A percentile compares a stretch with the other conserved stretches of the same genome.
Evolutionary conservation across 371 early-diverging fungal species (phyloP).

Genomic region (Mortierella sp.): DNA sequence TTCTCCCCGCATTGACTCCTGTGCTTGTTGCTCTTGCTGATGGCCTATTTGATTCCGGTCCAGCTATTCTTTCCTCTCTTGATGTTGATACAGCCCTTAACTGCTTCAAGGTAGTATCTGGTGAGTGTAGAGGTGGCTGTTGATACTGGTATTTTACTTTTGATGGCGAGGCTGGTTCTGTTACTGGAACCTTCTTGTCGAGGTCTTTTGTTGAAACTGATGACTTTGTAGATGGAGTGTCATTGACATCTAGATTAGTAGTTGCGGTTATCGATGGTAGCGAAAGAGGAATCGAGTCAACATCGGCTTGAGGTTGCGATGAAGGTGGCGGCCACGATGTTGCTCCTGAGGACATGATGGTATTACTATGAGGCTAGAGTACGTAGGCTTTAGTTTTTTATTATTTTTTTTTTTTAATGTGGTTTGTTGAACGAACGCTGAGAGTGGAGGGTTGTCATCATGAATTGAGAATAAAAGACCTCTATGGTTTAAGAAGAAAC

Average conservation of each 20-base stretch:
- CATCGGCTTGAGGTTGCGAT: conserved; percentile 17
- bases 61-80: not conserved
- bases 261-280: not conserved
- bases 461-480: too few species aligned
- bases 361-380: too few species aligned
- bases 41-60: not conserved
- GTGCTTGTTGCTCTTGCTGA: conserved; percentile 11
- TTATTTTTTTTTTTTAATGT: too few species aligned
- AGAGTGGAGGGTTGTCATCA: too few species aligned
- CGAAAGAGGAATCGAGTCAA: conserved; percentile 10
- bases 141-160: not conserved
- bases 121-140: not conserved
- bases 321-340: conserved; percentile 23
- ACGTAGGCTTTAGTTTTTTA: too few species aligned
- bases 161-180: not conserved
- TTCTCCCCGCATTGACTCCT: too few species aligned
- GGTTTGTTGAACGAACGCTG: too few species aligned
- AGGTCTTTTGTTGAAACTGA: too few species aligned
- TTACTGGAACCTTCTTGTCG: not conserved
- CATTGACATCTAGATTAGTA: not conserved
- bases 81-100: too few species aligned
- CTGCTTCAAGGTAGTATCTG: not conserved
- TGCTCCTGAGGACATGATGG: conserved; percentile 8
- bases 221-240: too few species aligned
- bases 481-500: too few species aligned